Evolutionary conservation across 768 basidiomycete species (phyloP).

Genomic region (Albatrellus ellisii): DNA sequence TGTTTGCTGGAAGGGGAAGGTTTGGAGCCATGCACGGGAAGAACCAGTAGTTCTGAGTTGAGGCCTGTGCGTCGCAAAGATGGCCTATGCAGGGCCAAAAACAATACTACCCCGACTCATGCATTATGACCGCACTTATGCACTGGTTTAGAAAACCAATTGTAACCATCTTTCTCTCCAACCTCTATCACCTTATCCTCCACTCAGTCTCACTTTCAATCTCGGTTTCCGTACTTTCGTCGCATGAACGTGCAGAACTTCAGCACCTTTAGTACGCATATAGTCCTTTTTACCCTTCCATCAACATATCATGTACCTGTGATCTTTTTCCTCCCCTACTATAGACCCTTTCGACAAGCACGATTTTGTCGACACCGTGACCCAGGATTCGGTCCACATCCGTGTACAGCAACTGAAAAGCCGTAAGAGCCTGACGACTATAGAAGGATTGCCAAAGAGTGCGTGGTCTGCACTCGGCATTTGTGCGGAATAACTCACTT

Average conservation of each 20-base stretch:
- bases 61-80: not conserved
- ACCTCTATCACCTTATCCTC: constrained; percentile 19
- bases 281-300: constrained; percentile 11
- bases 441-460: constrained; percentile 92
- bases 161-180: constrained; percentile 11
- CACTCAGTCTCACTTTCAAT: constrained; percentile 32
- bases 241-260: constrained; percentile 96
- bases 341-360: constrained; percentile 97
- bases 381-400: constrained; percentile 79
- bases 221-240: constrained; percentile 32
- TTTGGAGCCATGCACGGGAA: not conserved
- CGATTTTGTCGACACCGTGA: constrained; percentile 55
- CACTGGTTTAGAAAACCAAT: not conserved
- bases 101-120: too few relatives aligned
- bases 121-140: not conserved
- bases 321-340: constrained; percentile 7
- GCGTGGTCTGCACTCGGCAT: constrained; percentile 18
- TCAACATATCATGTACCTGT: constrained; percentile 5
- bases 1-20: constrained; percentile 16
- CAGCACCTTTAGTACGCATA: constrained; percentile 56
- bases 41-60: constrained; percentile 5
- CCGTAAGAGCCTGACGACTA: constrained; percentile 93
- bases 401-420: constrained; percentile 99
- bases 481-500: constrained; percentile 8
- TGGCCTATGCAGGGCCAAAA: constrained; percentile 10